Evolutionary conservation across 2,329 filamentous ascomycete species (phyloP), one percentile per base, ranked within the genome.

Genomic region (Exophiala calicioides): DNA sequence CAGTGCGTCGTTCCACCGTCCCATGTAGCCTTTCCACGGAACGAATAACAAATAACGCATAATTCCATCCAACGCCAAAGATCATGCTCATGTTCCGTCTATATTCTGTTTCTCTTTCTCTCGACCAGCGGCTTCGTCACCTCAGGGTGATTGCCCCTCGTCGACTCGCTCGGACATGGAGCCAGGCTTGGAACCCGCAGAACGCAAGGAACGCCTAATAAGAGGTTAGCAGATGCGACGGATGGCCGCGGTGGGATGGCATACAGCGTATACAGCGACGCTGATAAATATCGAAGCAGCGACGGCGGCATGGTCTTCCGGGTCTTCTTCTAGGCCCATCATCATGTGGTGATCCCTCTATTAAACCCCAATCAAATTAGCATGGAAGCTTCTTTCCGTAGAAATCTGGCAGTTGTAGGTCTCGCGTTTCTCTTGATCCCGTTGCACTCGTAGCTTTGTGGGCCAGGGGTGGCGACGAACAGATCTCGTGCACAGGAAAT

Each of bases 221-320:
- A 15, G 40, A 63, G 43, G 62, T 57, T 42, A 40, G 29, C 12
- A 20, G n/a, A 4, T 7, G 31, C 15, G 33, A 26, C 8, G 16
- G 4, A 10, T 27, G 6, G 2, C 16, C 5, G 5, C 15, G 5
- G 19, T n/a, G 24, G 19, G 33, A 16, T 30, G 27, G 81, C 88
- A 58, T 84, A 96, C 91, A 58, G 78, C 81, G 65, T 97, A 97
- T 64, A 97, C 85, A 41, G 89, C 75, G 31, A 97, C 90, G 31
- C 91, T 88, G 19, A 83, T 84, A 62, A 95, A 96, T 43, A 96
- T 84, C 20, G 90, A 91, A 19, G 78, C 81, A 4, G 91, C 89
- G 36, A 96, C 88, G 26, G 83, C 87, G 52, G 77, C 76, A 47
- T 86, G 86, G 27, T 57, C 39, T 44, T 53, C 47, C 5, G 85